A percentile compares a stretch with the other conserved stretches of the same genome.
Evolutionary conservation across 2,329 filamentous ascomycete species (phyloP).

Genomic region (Rutstroemia sp.): DNA sequence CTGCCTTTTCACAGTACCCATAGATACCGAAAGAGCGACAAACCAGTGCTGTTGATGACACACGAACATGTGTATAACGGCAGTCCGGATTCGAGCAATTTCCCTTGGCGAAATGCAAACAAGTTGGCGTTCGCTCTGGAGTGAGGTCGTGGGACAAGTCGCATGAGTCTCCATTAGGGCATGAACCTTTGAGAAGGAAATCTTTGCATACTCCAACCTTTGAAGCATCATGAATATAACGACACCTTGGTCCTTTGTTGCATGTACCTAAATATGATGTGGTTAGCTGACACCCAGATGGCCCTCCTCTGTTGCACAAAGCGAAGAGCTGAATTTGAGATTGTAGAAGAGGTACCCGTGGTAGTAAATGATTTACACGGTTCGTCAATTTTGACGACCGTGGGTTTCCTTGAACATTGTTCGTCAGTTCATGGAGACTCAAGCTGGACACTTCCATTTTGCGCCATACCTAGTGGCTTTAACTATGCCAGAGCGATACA

Average conservation of each 20-base stretch:
- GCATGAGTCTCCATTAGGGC: slow-evolving; percentile 70
- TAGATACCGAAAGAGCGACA: slow-evolving; percentile 79
- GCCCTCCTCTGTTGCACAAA: slow-evolving; percentile 16
- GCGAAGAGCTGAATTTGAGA: slow-evolving; percentile 12
- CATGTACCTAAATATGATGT: slow-evolving; percentile 62
- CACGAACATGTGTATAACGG: slow-evolving; percentile 76
- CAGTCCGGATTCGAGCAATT: slow-evolving; percentile 84
- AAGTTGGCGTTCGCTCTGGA: slow-evolving; percentile 77
- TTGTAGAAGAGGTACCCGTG: slow-evolving; percentile 49
- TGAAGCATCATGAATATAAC: slow-evolving; percentile 72
- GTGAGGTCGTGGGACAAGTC: slow-evolving; percentile 84
- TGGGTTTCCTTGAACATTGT: slow-evolving; percentile 28
- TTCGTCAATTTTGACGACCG: slow-evolving; percentile 57
- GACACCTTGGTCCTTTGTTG: slow-evolving; percentile 71
- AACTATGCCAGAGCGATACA: slow-evolving; percentile 70
- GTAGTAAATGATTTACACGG: slow-evolving; percentile 66
- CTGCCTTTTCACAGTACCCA: slow-evolving; percentile 83
- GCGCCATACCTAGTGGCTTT: slow-evolving; percentile 65
- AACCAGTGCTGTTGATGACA: slow-evolving; percentile 69
- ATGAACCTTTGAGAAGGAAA: slow-evolving; percentile 72
- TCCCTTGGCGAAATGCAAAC: slow-evolving; percentile 83
- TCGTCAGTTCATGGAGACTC: slow-evolving; percentile 28
- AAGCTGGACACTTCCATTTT: slow-evolving; percentile 1
- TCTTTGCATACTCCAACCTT: slow-evolving; percentile 90
- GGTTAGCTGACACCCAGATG: slow-evolving; percentile 27